Evolutionary conservation across 2,329 filamentous ascomycete genomes (phyloP), one percentile per base, ranked within the genome.

Genomic region (Helicocarpus griseus): DNA sequence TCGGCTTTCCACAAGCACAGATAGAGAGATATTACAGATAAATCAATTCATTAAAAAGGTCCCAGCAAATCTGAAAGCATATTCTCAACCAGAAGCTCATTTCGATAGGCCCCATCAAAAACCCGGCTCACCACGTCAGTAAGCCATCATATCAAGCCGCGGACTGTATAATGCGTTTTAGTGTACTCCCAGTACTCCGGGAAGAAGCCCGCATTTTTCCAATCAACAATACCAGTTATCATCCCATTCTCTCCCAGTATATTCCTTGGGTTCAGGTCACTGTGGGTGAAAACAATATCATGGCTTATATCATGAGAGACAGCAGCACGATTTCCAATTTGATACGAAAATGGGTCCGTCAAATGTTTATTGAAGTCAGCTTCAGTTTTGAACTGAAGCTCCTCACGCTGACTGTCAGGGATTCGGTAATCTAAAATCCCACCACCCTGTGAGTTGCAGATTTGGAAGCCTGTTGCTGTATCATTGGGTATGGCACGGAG

Each of bases 121-220:
- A 55, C 53, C 28, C 36, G 46, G 29, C 55, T 53, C n/a, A 57
- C 46, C 19, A 57, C 41, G 51, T 57, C 53, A 29, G 54, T 49
- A 39, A 57, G 53, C 53, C 55, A 57, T 9, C 47, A 47, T 4
- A 53, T 52, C 5, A 52, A 2, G 19, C 46, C 29, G 3, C 53
- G 46, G 14, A 57, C 51, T 22, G 49, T 50, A 35, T 53, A 57
- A 50, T 55, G 55, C 4, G 56, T 45, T 31, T 64, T 63, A 4
- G 61, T 60, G 38, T 60, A 64, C 43, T 64, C 60, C 62, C 60
- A 64, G 47, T 65, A 65, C 43, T 64, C 60, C 1, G 61, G 62
- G 50, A 60, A 65, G 57, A 59, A 64, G 14, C 61, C 60, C 4
- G 61, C 56, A 41, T 56, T 60, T 53, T 64, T 61, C 62, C 62